phyloP scores from a whole-genome alignment of 2,329 filamentous ascomycete species.

The Fusarium liriodendri region DNA sequence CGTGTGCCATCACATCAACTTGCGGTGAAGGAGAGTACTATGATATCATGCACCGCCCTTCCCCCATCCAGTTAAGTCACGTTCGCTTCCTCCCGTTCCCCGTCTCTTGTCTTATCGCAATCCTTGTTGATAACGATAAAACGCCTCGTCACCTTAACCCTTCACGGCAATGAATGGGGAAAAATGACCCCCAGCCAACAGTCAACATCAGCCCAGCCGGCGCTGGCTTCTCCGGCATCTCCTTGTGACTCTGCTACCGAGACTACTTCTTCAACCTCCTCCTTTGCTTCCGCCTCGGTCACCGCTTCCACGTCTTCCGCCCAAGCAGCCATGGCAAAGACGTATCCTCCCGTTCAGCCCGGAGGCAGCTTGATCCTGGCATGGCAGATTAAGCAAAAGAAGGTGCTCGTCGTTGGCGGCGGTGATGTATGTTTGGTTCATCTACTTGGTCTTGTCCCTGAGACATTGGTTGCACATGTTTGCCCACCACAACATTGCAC shows the following conservation, averaged over 20 bases:
- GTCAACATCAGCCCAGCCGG: constrained; percentile 35
- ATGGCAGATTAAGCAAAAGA: constrained; percentile 93
- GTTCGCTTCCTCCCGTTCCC: constrained; percentile 38
- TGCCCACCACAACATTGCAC: constrained; percentile 1
- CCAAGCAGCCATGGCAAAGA: constrained; percentile 47
- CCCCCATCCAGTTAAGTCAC: constrained; percentile 17
- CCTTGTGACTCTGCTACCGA: constrained; percentile 25
- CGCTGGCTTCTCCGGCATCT: constrained; percentile 40
- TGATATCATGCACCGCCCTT: constrained; percentile 20
- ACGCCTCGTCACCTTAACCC: constrained; percentile 32
- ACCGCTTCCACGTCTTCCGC: constrained; percentile 16
- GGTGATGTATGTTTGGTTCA: constrained; percentile 77
- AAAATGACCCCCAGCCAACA: constrained; percentile 42
- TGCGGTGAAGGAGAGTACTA: constrained; percentile 16
- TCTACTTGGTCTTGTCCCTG: constrained; percentile 7
- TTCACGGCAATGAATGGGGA: constrained; percentile 26
- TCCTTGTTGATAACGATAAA: constrained; percentile 33
- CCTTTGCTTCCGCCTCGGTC: constrained; percentile 12
- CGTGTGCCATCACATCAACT: not conserved
- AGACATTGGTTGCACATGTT: not conserved
- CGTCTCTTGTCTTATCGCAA: constrained; percentile 30
- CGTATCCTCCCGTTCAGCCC: constrained; percentile 85
- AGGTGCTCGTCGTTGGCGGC: constrained; percentile 91
- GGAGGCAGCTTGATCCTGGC: constrained; percentile 94
- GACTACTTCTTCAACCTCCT: constrained; percentile 1